These are phyloP conservation scores for Cicer bijugum DNA, from an alignment of 306 rosid genomes.

Conservation along the genomic window DNA sequence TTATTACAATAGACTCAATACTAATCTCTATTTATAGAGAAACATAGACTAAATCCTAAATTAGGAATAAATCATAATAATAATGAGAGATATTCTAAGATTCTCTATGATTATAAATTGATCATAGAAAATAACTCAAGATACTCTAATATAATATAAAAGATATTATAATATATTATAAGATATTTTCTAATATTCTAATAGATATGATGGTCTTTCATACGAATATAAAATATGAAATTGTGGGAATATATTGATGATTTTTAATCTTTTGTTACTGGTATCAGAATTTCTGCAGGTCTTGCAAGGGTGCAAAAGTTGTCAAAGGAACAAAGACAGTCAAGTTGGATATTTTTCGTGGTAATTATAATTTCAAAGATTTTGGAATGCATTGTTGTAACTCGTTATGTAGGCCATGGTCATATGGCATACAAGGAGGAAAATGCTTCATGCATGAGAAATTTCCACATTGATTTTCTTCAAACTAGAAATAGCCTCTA, in stretches of 20 bases:
- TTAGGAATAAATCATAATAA: too few relatives aligned
- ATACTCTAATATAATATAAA: too few relatives aligned
- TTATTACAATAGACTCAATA: too few relatives aligned
- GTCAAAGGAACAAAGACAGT: conserved; percentile 68
- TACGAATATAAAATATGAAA: conserved; percentile 1
- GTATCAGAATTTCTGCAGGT: conserved; percentile 63
- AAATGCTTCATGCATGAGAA: conserved; percentile 1
- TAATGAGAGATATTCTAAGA: too few relatives aligned
- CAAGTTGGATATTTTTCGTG: conserved; percentile 73
- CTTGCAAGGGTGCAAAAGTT: conserved; percentile 81
- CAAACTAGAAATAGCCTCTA: conserved; percentile 5
- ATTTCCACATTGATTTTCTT: neutral
- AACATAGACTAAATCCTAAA: too few relatives aligned
- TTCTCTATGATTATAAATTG: too few relatives aligned
- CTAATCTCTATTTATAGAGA: too few relatives aligned
- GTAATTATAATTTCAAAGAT: conserved; percentile 44
- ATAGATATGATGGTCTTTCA: conserved; percentile 10
- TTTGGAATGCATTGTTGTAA: conserved; percentile 10
- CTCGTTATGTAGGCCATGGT: neutral
- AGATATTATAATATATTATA: too few relatives aligned
- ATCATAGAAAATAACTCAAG: too few relatives aligned
- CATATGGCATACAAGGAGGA: conserved; percentile 7
- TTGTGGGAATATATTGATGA: conserved; percentile 8
- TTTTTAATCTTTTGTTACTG: conserved; percentile 26
- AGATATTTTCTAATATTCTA: too few relatives aligned